Conservation (phyloP, 305 asterid species). For the Fraxinus albicans region DNA sequence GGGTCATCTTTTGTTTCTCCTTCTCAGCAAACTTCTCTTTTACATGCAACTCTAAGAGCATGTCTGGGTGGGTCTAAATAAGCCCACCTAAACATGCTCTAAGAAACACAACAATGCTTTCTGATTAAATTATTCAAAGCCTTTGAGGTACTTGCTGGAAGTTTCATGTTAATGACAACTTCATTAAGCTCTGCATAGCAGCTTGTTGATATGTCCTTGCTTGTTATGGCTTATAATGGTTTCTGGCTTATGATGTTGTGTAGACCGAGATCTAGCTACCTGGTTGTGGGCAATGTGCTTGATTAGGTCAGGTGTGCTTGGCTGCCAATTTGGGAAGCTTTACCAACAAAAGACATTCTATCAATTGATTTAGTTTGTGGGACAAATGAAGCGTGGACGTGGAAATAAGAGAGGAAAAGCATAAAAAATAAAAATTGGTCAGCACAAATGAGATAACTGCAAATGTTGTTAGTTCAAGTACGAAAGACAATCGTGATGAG, state of each 20-base stretch:
- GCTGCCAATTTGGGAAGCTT: constrained; percentile 13
- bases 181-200: background rate
- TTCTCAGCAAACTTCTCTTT: background rate
- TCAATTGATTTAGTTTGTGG: background rate
- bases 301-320: constrained; percentile 15
- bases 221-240: background rate
- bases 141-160: background rate
- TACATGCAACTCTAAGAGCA: background rate
- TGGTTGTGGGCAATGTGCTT: background rate
- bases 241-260: constrained; percentile 17
- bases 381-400: constrained; percentile 69
- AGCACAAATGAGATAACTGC: constrained; percentile 51
- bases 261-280: constrained; percentile 20
- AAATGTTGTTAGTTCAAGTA: constrained; percentile 42
- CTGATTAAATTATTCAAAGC: background rate
- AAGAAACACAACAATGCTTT: background rate
- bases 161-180: background rate
- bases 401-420: constrained; percentile 65
- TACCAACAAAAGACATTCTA: constrained; percentile 15
- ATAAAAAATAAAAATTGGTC: constrained; percentile 51
- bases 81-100: too few relatives aligned
- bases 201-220: constrained; percentile 8
- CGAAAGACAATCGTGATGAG: constrained; percentile 60
- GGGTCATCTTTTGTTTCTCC: background rate
- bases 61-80: too few relatives aligned